phyloP scores from a whole-genome alignment of 2,329 filamentous ascomycete species.

The Penicillium digitatum region DNA sequence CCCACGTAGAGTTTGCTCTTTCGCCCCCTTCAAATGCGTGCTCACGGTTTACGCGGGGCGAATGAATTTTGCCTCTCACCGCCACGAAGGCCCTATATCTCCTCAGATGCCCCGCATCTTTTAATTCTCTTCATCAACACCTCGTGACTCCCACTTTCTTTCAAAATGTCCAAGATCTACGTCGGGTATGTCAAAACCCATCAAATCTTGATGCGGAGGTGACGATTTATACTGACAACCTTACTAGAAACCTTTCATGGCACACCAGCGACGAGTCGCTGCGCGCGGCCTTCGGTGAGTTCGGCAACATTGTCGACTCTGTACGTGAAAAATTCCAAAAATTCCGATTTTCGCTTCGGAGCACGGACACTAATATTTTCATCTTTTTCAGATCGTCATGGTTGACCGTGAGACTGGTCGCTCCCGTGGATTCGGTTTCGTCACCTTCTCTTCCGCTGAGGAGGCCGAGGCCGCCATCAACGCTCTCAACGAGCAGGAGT shows the following conservation, averaged over 20 bases:
- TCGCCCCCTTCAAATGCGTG: background rate
- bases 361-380: background rate
- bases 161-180: conserved; percentile 19
- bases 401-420: conserved; percentile 16
- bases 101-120: conserved; percentile 7
- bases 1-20: background rate
- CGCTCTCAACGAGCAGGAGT: conserved; percentile 16
- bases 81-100: conserved; percentile 5
- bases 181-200: conserved; percentile 9
- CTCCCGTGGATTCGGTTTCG: conserved; percentile 19
- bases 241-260: conserved; percentile 14
- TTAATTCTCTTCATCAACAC: conserved; percentile 10
- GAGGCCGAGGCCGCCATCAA: conserved; percentile 13
- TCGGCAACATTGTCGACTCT: conserved; percentile 11
- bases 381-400: conserved; percentile 13
- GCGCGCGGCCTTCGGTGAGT: conserved; percentile 7
- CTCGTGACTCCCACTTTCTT: background rate
- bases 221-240: background rate
- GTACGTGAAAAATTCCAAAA: conserved; percentile 7
- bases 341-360: background rate
- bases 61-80: conserved; percentile 6
- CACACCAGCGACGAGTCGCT: conserved; percentile 10
- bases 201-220: background rate
- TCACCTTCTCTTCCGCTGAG: conserved; percentile 12
- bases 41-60: background rate